Evolutionary conservation across 2,329 filamentous ascomycete genomes (phyloP).

Genomic region (Aspergillus tamarii): DNA sequence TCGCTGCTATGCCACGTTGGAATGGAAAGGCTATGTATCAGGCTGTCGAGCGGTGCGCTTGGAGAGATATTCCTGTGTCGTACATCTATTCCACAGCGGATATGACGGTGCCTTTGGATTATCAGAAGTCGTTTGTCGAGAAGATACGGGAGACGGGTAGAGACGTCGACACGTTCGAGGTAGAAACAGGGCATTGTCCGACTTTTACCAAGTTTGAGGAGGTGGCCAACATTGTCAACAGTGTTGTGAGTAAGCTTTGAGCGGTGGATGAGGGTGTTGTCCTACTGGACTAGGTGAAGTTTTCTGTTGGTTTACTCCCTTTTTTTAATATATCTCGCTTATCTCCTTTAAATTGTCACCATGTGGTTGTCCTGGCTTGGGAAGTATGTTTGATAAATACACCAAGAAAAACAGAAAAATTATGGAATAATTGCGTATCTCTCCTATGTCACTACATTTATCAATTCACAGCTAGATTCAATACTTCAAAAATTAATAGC

Average conservation of each 20-base stretch:
- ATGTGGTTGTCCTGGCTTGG: too few relatives aligned
- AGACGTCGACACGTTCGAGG: neutral
- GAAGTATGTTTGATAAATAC: too few relatives aligned
- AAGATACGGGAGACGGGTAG: neutral
- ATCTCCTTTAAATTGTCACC: too few relatives aligned
- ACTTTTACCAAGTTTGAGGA: neutral
- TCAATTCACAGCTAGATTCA: too few relatives aligned
- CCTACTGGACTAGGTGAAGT: too few relatives aligned
- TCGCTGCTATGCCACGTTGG: conserved; percentile 8
- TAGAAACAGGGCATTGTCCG: neutral
- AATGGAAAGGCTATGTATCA: conserved; percentile 13
- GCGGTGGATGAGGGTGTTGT: too few relatives aligned
- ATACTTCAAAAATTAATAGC: too few relatives aligned
- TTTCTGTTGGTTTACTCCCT: too few relatives aligned
- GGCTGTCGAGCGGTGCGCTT: neutral
- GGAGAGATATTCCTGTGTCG: neutral
- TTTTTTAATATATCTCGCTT: too few relatives aligned
- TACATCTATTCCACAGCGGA: neutral
- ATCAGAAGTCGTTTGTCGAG: neutral
- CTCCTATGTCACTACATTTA: too few relatives aligned
- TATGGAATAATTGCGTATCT: too few relatives aligned
- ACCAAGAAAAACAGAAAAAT: too few relatives aligned
- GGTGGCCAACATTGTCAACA: neutral
- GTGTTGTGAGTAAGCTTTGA: neutral
- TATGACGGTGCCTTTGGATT: neutral